phyloP scores from a whole-genome alignment of 352 stramenopile species.

The Pythium aquatile region DNA sequence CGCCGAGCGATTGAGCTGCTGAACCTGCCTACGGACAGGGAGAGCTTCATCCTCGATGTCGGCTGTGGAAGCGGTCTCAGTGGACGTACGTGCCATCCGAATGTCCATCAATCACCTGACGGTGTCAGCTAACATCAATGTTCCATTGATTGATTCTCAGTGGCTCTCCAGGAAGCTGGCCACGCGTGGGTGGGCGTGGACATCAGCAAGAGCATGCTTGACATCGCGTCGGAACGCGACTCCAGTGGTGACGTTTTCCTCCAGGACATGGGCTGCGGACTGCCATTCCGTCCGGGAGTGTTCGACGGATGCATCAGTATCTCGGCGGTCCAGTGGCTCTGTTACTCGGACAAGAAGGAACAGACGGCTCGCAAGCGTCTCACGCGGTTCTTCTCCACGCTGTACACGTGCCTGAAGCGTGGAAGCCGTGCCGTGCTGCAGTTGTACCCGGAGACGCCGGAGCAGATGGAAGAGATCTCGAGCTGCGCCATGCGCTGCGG shows the following conservation, averaged over 20 bases:
- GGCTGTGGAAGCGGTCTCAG: constrained; percentile 96
- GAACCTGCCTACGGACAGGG: constrained; percentile 86
- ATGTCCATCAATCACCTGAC: constrained; percentile 9
- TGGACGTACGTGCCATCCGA: constrained; percentile 58
- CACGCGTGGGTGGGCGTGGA: constrained; percentile 98
- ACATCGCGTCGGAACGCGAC: constrained; percentile 95
- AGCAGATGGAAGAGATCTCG: constrained; percentile 96
- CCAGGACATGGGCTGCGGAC: constrained; percentile 97
- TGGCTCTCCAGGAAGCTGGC: constrained; percentile 88
- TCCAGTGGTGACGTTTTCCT: constrained; percentile 88
- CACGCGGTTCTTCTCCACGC: constrained; percentile 96
- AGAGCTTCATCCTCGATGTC: constrained; percentile 95
- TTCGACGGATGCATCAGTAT: constrained; percentile 99
- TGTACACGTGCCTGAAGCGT: constrained; percentile 86
- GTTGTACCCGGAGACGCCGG: constrained; percentile 97
- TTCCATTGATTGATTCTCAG: constrained; percentile 32
- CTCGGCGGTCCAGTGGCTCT: constrained; percentile 99
- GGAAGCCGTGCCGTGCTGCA: constrained; percentile 96
- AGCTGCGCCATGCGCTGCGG: constrained; percentile 86
- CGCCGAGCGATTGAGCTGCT: constrained; percentile 97
- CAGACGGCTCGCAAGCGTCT: constrained; percentile 93
- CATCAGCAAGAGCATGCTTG: constrained; percentile 99
- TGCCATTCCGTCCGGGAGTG: constrained; percentile 96
- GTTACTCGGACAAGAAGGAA: constrained; percentile 97
- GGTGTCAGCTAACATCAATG: constrained; percentile 14